Base-by-base conservation (phyloP, 352 stramenopile species). In the Lagenidium giganteum region DNA sequence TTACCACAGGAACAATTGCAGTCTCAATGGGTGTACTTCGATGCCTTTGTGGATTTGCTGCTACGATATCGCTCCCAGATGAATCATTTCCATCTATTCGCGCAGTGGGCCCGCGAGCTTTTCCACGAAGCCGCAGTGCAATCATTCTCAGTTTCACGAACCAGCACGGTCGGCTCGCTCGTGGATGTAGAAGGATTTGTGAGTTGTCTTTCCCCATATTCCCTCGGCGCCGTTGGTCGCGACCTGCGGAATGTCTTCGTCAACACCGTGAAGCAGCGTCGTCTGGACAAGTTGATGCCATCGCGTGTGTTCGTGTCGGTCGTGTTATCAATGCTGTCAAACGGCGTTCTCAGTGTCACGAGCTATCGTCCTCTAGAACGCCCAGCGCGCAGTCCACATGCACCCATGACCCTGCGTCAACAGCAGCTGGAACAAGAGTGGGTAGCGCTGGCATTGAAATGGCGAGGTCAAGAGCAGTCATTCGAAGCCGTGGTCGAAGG, bases 201-300 rank as follows among this genome's bases (percentile, higher is more conserved):
- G 8, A 51, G 67, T 13, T 69, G 57, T 1, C 38, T 86, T 0
- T 18, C 51, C 17, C 61, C 70, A 14, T 63, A 71, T 5, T 85
- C 76, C 3, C 56, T 81, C 1, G 66, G 68, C 2, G 56, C 64
- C 8, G 66, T 44, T 0, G 70, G 73, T 11, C 70, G 72, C 14
- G 75, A 88, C 29, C 56, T 88, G 14, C 39, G 41, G 18, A 85
- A 83, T 42, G 67, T 88, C 11, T 88, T 85, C 40, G 57, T 78
- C 49, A 86, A 88, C 29, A 66, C 70, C 22, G 52, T 88, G 16
- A 65, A 65, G 18, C 76, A 88, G 52, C 68, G 76, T 4, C 44
- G 65, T 8, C 36, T 86, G 14, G 61, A 73, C 28, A 25, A 63
- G 5, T 48, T 65, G 7, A 86, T 88, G 76, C 70, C 76, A 8